Conservation (phyloP, 352 stramenopile genomes). For the Halophytophthora polymorphica region DNA sequence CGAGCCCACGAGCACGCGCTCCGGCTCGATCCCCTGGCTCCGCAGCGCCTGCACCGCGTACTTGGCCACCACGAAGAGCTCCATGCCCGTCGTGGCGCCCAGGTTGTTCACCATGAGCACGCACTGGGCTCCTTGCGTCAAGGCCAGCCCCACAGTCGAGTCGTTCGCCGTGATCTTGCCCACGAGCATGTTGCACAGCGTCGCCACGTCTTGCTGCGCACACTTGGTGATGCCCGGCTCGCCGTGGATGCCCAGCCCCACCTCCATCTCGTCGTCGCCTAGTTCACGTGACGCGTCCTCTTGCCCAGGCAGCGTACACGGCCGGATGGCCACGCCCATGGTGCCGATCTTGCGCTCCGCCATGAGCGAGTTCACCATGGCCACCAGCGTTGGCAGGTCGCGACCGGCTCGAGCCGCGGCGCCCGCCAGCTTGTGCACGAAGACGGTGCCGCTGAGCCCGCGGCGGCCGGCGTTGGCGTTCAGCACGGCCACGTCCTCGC, state of each 20-base stretch:
- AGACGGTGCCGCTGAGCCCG: slow-evolving; percentile 95
- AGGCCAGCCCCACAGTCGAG: slow-evolving; percentile 36
- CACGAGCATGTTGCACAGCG: slow-evolving; percentile 50
- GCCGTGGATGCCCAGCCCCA: slow-evolving; percentile 96
- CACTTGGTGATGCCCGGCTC: slow-evolving; percentile 82
- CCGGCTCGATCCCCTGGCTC: slow-evolving; percentile 61
- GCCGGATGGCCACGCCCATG: slow-evolving; percentile 94
- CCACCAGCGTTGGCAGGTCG: slow-evolving; percentile 69
- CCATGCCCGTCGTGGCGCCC: slow-evolving; percentile 93
- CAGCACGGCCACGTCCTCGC: slow-evolving; percentile 89
- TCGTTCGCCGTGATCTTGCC: slow-evolving; percentile 42
- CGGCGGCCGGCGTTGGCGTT: slow-evolving; percentile 96
- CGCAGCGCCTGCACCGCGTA: slow-evolving; percentile 65
- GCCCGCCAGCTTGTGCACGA: slow-evolving; percentile 97
- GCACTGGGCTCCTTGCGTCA: slow-evolving; percentile 32
- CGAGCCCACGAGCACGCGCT: slow-evolving; percentile 88
- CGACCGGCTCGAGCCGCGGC: slow-evolving; percentile 80
- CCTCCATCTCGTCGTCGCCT: slow-evolving; percentile 82
- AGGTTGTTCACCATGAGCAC: slow-evolving; percentile 97
- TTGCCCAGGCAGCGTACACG: slow-evolving; percentile 92
- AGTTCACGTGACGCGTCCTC: slow-evolving; percentile 55
- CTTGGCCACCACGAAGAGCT: slow-evolving; percentile 93
- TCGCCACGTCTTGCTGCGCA: slow-evolving; percentile 44
- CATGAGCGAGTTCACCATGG: slow-evolving; percentile 58
- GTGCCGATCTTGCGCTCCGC: slow-evolving; percentile 82